phyloP scores from a whole-genome alignment of 2,329 filamentous ascomycete genomes.

The Huntiella abstrusa region DNA sequence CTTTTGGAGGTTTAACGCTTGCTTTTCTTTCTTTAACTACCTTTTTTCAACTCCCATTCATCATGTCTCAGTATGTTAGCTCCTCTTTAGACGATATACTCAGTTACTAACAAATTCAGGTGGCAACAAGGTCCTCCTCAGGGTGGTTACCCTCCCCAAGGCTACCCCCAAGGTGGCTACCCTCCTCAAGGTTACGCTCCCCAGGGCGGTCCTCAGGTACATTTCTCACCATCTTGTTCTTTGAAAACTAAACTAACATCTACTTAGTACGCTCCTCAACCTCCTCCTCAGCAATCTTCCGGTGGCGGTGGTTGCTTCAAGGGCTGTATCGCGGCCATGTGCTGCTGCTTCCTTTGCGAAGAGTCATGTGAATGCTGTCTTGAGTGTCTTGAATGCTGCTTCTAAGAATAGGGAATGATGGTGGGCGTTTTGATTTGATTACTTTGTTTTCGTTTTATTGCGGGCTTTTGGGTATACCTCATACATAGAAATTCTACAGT shows the following conservation, averaged over 20 bases:
- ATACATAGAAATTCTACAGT: no score
- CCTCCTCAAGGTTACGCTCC: conserved; percentile 14
- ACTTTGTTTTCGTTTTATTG: not conserved
- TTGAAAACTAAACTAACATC: not conserved
- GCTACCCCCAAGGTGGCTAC: conserved; percentile 15
- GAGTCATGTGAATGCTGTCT: conserved; percentile 25
- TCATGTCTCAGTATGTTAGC: not conserved
- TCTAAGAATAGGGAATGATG: no score
- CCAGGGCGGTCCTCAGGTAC: conserved; percentile 13
- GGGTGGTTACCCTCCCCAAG: conserved; percentile 14
- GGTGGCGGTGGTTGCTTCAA: conserved; percentile 25
- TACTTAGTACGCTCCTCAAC: conserved; percentile 16
- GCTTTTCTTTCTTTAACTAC: not conserved
- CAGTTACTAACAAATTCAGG: conserved; percentile 2
- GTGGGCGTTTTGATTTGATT: not conserved
- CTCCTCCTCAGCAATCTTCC: conserved; percentile 16
- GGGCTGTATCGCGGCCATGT: conserved; percentile 24
- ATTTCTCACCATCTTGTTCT: not conserved
- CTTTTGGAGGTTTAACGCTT: not conserved
- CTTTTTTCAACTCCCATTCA: not conserved
- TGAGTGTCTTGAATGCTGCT: no score
- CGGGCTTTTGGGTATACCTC: no score
- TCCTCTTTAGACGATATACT: not conserved
- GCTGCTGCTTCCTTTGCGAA: conserved; percentile 27
- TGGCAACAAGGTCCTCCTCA: conserved; percentile 14